Percentiles rank a stretch among this genome's conserved stretches.
Evolutionary conservation across 768 basidiomycete genomes (phyloP).

Genomic region (Suillus decipiens): DNA sequence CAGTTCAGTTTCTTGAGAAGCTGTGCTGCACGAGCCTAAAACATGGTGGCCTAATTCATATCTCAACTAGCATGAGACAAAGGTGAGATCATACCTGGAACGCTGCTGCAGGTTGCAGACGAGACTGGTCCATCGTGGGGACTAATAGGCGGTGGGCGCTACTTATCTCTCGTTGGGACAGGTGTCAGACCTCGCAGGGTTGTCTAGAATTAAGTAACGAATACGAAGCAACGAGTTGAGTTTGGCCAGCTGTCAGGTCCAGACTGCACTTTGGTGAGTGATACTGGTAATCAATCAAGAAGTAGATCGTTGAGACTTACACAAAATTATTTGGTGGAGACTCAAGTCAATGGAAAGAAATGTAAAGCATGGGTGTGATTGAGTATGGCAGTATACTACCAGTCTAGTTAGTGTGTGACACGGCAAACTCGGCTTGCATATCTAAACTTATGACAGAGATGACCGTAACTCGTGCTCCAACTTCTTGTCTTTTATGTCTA

Average conservation of each 20-base stretch:
- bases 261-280: not conserved
- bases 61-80: slow-evolving; percentile 19
- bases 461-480: not conserved
- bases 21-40: slow-evolving; percentile 36
- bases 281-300: not conserved
- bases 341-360: not conserved
- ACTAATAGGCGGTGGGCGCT: slow-evolving; percentile 20
- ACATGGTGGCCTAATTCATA: slow-evolving; percentile 6
- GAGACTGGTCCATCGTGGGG: slow-evolving; percentile 30
- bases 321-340: slow-evolving; percentile 1
- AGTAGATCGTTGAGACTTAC: not conserved
- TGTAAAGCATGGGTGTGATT: not conserved
- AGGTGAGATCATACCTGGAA: slow-evolving; percentile 29
- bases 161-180: slow-evolving; percentile 25
- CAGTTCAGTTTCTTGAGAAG: slow-evolving; percentile 42
- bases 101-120: slow-evolving; percentile 23
- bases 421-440: not conserved
- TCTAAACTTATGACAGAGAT: slow-evolving; percentile 11
- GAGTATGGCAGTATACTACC: not conserved
- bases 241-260: slow-evolving; percentile 24
- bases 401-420: slow-evolving; percentile 5
- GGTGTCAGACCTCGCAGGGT: not conserved
- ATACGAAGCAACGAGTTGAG: slow-evolving; percentile 16
- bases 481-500: slow-evolving; percentile 9
- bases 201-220: slow-evolving; percentile 13